These are phyloP conservation scores for Backusella luteola DNA, from an alignment of 192 early-diverging fungal genomes.

Conservation along the genomic window DNA sequence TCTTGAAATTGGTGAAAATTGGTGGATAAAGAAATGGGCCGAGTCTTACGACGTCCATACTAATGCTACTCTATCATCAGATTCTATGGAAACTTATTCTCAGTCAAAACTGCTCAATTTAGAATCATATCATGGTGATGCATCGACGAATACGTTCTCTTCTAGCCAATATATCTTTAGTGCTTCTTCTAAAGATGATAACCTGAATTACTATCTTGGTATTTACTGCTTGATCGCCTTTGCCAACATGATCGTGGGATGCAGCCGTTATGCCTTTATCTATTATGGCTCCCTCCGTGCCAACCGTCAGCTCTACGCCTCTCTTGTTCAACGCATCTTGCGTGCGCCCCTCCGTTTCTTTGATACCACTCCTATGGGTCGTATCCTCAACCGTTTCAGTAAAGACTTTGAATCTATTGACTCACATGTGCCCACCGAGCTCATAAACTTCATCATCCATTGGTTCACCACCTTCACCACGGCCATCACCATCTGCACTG, in stretches of 20 bases:
- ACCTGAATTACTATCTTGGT: conserved; percentile 54
- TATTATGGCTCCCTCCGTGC: conserved; percentile 53
- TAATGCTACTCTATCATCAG: neutral
- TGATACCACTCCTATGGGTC: conserved; percentile 83
- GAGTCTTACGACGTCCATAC: conserved; percentile 10
- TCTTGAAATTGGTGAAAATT: conserved; percentile 52
- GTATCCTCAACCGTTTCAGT: conserved; percentile 86
- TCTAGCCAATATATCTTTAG: neutral
- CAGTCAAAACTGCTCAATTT: neutral
- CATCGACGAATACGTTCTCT: no score
- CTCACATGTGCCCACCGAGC: conserved; percentile 48
- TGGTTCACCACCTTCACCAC: conserved; percentile 47
- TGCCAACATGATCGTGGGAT: conserved; percentile 21
- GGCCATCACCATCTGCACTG: conserved; percentile 54
- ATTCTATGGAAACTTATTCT: neutral
- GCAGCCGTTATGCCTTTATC: conserved; percentile 28
- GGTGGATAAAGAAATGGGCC: conserved; percentile 67
- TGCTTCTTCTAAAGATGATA: conserved; percentile 25
- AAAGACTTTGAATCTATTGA: conserved; percentile 86
- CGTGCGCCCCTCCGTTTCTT: conserved; percentile 84
- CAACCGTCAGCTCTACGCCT: conserved; percentile 51
- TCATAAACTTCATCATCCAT: conserved; percentile 49
- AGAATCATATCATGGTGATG: no score
- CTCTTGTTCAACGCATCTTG: conserved; percentile 56
- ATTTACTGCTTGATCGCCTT: conserved; percentile 57